These are phyloP conservation scores for Medicago truncatula DNA, from an alignment of 306 rosid species.

Conservation along the genomic window DNA sequence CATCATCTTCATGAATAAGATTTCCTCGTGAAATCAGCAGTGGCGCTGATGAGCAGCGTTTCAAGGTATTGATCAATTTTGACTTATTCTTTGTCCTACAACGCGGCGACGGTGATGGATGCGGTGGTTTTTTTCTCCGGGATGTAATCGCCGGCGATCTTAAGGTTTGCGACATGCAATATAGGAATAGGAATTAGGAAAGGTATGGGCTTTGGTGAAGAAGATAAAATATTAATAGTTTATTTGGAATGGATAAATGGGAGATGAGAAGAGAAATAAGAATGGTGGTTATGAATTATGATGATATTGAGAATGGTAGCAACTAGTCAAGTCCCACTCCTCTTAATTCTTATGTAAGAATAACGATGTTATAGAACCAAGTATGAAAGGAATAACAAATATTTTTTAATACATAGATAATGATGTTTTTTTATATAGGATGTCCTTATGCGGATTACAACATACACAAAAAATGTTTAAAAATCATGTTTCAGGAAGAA, in stretches of 20 bases:
- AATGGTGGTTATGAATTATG: neutral
- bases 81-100: constrained; percentile 38
- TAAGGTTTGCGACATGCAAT: constrained; percentile 57
- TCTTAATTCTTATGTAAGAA: neutral
- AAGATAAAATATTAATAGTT: no score
- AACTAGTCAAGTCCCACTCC: neutral
- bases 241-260: neutral
- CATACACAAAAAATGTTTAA: no score
- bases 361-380: neutral
- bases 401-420: neutral
- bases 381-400: neutral
- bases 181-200: no score
- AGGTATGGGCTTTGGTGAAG: neutral
- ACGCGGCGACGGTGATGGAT: constrained; percentile 55
- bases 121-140: constrained; percentile 51
- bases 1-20: neutral
- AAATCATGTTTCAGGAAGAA: no score
- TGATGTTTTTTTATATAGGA: no score
- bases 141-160: constrained; percentile 34
- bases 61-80: constrained; percentile 49
- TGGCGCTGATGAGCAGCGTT: constrained; percentile 74
- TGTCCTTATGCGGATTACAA: no score
- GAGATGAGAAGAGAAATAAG: neutral
- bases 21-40: constrained; percentile 27
- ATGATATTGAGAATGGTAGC: neutral